phyloP scores from a whole-genome alignment of 495 filamentous ascomycete genomes.

The Oidiodendron maius region DNA sequence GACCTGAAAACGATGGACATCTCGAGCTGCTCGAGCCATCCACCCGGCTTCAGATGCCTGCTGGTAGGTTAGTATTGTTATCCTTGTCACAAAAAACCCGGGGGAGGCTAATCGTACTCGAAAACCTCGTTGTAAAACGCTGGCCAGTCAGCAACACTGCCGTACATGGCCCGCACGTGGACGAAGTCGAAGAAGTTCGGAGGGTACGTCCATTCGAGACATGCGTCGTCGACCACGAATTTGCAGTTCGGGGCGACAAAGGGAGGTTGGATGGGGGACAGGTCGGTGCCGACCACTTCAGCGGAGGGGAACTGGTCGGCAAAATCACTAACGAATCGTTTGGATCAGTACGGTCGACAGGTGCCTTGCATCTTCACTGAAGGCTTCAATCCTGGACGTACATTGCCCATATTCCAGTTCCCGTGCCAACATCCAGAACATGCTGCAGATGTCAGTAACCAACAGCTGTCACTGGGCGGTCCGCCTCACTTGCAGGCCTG shows the following conservation, averaged over 20 bases:
- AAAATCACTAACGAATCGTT: conserved; percentile 53
- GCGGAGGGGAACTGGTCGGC: conserved; percentile 44
- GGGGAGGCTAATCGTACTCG: conserved; percentile 8
- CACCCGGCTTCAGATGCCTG: conserved; percentile 38
- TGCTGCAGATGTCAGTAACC: too few relatives aligned
- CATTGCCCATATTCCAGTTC: conserved; percentile 44
- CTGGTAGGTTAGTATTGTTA: background rate
- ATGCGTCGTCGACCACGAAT: conserved; percentile 50
- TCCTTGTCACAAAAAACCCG: background rate
- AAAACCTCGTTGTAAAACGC: conserved; percentile 12
- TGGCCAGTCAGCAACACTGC: conserved; percentile 32
- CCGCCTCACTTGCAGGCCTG: conserved; percentile 10
- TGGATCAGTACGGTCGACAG: too few relatives aligned
- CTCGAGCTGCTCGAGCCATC: conserved; percentile 48
- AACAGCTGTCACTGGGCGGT: too few relatives aligned
- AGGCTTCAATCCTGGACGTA: too few relatives aligned
- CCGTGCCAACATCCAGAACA: conserved; percentile 19
- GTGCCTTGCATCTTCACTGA: too few relatives aligned
- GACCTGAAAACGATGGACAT: conserved; percentile 22
- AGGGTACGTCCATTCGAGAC: conserved; percentile 45
- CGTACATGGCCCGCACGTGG: conserved; percentile 42
- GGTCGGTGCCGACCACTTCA: conserved; percentile 47
- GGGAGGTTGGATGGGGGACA: conserved; percentile 42
- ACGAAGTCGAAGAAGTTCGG: conserved; percentile 44
- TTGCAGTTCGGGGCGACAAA: conserved; percentile 46